A percentile compares a stretch with the other conserved stretches of the same genome.
Evolutionary conservation across 192 early-diverging fungal genomes (phyloP).

Genomic region (Gamsiella multidivaricata): DNA sequence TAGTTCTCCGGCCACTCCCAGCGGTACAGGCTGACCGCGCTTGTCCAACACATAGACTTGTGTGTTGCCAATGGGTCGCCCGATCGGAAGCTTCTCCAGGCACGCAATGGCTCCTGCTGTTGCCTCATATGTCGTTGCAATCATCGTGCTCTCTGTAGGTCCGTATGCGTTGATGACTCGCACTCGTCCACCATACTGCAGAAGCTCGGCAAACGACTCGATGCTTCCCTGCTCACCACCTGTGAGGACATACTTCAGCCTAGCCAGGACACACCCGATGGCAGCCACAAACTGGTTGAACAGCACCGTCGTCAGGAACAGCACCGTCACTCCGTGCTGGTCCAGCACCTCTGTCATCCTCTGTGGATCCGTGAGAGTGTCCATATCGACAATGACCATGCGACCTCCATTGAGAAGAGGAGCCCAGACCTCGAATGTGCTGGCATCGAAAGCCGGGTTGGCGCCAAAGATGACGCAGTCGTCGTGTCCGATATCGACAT

Average conservation of each 20-base stretch:
- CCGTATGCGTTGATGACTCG: conserved; percentile 44
- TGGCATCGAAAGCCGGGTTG: conserved; percentile 12
- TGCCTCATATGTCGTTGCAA: background rate
- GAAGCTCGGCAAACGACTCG: background rate
- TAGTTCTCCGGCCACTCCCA: conserved; percentile 23
- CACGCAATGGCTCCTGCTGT: too few species aligned
- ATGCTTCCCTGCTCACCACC: too few species aligned
- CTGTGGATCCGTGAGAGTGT: background rate
- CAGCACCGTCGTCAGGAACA: too few species aligned
- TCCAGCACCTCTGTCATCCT: too few species aligned
- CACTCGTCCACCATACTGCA: background rate
- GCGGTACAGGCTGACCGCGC: background rate
- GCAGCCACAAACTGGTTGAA: too few species aligned
- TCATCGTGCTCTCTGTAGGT: conserved; percentile 43
- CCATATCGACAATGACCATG: background rate
- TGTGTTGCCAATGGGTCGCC: background rate
- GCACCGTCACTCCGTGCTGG: conserved; percentile 28
- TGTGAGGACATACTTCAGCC: too few species aligned
- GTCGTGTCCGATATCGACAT: too few species aligned
- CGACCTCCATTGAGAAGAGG: conserved; percentile 1
- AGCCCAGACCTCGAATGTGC: conserved; percentile 6
- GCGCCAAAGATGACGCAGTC: conserved; percentile 5
- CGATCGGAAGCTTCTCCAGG: background rate
- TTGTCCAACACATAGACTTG: conserved; percentile 1
- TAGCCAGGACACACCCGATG: too few species aligned